Percentiles rank a stretch among this genome's conserved stretches.
Conservation (phyloP, 2,329 filamentous ascomycete species). For the Raffaelea deltoideospora region DNA sequence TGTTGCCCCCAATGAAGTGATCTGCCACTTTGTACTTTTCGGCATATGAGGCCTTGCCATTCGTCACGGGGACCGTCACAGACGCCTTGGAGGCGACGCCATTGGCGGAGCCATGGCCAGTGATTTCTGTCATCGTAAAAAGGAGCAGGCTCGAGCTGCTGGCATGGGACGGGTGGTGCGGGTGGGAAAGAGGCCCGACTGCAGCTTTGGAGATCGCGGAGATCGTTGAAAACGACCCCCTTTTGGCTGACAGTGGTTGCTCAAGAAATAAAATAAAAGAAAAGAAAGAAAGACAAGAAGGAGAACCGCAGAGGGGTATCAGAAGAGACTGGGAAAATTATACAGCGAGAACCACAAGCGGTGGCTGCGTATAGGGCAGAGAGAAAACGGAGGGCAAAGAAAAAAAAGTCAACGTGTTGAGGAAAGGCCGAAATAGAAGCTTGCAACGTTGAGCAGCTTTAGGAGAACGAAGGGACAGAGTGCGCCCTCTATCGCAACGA, state of each 20-base stretch:
- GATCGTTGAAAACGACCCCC: no score
- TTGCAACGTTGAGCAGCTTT: no score
- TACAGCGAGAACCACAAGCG: no score
- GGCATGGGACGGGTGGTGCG: neutral
- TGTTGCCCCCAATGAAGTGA: slow-evolving; percentile 96
- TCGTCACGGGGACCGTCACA: slow-evolving; percentile 36
- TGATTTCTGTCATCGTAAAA: slow-evolving; percentile 32
- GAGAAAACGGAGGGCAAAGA: slow-evolving; percentile 1
- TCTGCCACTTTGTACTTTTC: slow-evolving; percentile 70
- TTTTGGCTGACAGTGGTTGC: no score
- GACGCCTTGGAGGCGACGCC: slow-evolving; percentile 19
- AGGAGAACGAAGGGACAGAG: no score
- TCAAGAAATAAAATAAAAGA: neutral
- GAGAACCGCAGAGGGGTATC: no score
- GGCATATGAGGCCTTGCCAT: slow-evolving; percentile 53
- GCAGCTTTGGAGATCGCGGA: no score
- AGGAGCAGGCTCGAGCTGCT: neutral
- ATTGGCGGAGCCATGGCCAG: slow-evolving; percentile 23
- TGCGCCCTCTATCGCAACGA: no score
- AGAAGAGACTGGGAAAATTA: no score
- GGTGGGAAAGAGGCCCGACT: neutral
- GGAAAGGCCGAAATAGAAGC: no score
- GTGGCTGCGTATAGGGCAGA: neutral
- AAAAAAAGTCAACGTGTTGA: no score
- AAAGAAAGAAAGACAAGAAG: neutral